Evolutionary conservation across 768 basidiomycete genomes (phyloP).

Genomic region (Psilocybe cubensis): DNA sequence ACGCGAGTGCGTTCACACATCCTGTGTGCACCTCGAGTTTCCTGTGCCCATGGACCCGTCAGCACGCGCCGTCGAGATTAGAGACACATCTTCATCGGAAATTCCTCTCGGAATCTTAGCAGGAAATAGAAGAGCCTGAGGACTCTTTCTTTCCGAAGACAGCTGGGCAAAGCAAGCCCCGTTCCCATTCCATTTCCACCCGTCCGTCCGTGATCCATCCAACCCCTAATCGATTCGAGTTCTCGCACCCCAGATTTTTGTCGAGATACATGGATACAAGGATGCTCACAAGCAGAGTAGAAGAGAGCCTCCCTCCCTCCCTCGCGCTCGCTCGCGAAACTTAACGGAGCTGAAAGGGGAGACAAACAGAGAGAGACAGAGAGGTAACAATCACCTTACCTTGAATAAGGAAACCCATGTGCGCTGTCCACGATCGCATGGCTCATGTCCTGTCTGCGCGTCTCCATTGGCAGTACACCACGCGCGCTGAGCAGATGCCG

Average conservation of each 20-base stretch:
- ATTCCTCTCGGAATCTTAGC: background rate
- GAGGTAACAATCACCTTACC: conserved; percentile 24
- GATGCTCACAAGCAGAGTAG: background rate
- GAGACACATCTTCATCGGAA: background rate
- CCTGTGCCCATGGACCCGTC: conserved; percentile 12
- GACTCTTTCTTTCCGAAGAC: background rate
- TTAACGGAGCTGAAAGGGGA: background rate
- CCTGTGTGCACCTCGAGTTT: conserved; percentile 49
- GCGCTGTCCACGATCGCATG: conserved; percentile 21
- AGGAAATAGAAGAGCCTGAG: background rate
- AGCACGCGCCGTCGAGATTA: too few species aligned
- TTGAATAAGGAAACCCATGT: conserved; percentile 43
- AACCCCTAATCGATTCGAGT: background rate
- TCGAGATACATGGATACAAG: background rate
- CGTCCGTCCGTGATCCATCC: too few species aligned
- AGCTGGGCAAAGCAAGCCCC: too few species aligned
- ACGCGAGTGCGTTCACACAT: conserved; percentile 66
- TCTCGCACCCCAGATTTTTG: background rate
- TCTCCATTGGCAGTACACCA: conserved; percentile 6
- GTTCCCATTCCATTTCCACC: too few species aligned
- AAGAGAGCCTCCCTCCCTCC: too few species aligned
- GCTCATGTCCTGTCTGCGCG: conserved; percentile 16
- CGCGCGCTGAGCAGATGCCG: conserved; percentile 3
- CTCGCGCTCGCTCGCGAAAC: too few species aligned
- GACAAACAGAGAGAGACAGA: background rate